phyloP scores from a whole-genome alignment of 2,329 filamentous ascomycete genomes.

The Pseudopithomyces chartarum region DNA sequence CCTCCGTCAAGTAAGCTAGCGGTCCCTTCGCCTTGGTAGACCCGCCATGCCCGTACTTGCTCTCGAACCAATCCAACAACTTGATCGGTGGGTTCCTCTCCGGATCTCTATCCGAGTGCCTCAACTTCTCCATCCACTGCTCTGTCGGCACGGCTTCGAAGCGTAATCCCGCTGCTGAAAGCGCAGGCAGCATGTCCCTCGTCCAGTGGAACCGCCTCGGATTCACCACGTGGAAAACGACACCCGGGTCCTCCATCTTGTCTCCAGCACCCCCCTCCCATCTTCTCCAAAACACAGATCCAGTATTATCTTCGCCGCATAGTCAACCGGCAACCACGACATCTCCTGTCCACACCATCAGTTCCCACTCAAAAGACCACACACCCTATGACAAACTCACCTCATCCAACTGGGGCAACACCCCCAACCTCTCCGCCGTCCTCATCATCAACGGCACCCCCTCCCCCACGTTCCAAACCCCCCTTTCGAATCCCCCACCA shows the following conservation, averaged over 20 bases:
- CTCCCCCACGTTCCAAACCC: conserved; percentile 57
- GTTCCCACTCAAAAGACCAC: not conserved
- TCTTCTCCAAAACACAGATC: conserved; percentile 10
- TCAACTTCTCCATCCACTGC: conserved; percentile 33
- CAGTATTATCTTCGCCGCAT: conserved; percentile 45
- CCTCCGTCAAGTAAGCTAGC: conserved; percentile 19
- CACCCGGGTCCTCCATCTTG: conserved; percentile 13
- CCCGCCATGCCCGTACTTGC: conserved; percentile 27
- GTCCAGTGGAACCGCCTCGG: conserved; percentile 58
- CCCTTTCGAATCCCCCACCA: conserved; percentile 54
- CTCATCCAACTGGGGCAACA: conserved; percentile 53
- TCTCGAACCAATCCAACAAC: conserved; percentile 35
- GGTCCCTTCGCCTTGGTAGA: conserved; percentile 12
- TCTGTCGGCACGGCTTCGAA: conserved; percentile 28
- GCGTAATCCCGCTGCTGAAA: conserved; percentile 49
- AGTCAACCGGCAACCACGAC: conserved; percentile 52
- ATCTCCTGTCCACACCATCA: conserved; percentile 11
- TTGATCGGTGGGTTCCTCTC: conserved; percentile 34
- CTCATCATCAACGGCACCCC: conserved; percentile 58
- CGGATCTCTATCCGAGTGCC: conserved; percentile 25
- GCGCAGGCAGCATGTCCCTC: conserved; percentile 57
- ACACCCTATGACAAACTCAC: not conserved
- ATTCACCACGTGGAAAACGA: conserved; percentile 61
- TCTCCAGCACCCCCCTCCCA: not conserved
- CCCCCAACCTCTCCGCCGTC: conserved; percentile 52